Percentiles rank a stretch among this genome's conserved stretches.
phyloP scores from a whole-genome alignment of 768 basidiomycete genomes.

The Lactarius pseudohatsudake region DNA sequence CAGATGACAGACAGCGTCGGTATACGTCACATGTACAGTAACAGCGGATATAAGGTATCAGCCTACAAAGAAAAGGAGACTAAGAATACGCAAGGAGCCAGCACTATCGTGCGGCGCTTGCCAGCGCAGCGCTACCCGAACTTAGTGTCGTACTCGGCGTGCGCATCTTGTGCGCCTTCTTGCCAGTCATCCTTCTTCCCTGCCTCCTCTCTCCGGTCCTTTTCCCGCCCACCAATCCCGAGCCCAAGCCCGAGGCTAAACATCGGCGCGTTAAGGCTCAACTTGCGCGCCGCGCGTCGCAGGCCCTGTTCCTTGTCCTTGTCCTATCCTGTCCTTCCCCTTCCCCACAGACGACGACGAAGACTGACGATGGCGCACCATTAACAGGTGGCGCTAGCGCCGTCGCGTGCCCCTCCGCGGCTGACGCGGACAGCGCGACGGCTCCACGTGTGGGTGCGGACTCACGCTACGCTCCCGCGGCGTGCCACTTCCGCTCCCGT shows the following conservation, averaged over 20 bases:
- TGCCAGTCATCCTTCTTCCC: slow-evolving; percentile 15
- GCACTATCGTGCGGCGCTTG: neutral
- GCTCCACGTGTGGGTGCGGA: neutral
- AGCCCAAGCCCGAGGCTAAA: slow-evolving; percentile 46
- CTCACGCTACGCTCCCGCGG: slow-evolving; percentile 11
- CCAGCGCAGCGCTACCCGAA: neutral
- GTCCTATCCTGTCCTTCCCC: slow-evolving; percentile 29
- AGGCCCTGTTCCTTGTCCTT: slow-evolving; percentile 41
- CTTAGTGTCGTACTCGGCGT: slow-evolving; percentile 1
- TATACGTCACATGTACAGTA: slow-evolving; percentile 2
- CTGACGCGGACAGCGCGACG: neutral
- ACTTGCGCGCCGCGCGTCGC: slow-evolving; percentile 43
- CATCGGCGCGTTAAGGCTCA: slow-evolving; percentile 65
- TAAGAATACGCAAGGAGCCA: neutral
- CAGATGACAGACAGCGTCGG: neutral
- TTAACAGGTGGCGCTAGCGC: neutral
- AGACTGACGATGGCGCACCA: slow-evolving; percentile 3
- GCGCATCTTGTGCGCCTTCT: slow-evolving; percentile 9
- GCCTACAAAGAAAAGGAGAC: neutral
- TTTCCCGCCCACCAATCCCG: slow-evolving; percentile 8
- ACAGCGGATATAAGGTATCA: neutral
- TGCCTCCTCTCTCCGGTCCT: slow-evolving; percentile 13
- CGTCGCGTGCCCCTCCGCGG: neutral
- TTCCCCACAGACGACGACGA: slow-evolving; percentile 17
- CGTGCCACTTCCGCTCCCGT: slow-evolving; percentile 19